A percentile compares a stretch with the other conserved stretches of the same genome.
Evolutionary conservation across 495 filamentous ascomycete species (phyloP).

Genomic region (Saxophila tyrrhenica): DNA sequence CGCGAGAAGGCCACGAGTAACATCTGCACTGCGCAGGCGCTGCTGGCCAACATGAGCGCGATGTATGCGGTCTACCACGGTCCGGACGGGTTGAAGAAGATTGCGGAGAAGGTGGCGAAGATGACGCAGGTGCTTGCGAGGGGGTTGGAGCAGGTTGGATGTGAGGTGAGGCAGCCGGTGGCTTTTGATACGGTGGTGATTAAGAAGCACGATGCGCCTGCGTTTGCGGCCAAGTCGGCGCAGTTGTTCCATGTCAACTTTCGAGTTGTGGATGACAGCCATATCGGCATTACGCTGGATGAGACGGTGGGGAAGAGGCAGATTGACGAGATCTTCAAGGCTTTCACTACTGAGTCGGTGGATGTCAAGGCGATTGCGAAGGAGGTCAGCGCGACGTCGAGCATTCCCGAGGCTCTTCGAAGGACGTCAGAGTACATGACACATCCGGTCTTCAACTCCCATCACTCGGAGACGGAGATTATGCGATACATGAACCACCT

Average conservation of each 20-base stretch:
- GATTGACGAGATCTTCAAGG: constrained; percentile 47
- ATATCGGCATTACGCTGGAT: constrained; percentile 60
- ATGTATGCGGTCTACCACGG: constrained; percentile 98
- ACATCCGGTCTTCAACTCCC: constrained; percentile 91
- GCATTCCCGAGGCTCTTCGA: constrained; percentile 37
- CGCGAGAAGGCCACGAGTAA: constrained; percentile 98
- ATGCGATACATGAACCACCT: constrained; percentile 91
- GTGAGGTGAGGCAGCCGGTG: constrained; percentile 42
- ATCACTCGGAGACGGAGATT: constrained; percentile 95
- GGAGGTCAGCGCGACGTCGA: constrained; percentile 15
- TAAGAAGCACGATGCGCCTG: constrained; percentile 37
- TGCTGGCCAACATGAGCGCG: constrained; percentile 94
- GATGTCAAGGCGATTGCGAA: constrained; percentile 29
- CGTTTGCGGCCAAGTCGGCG: constrained; percentile 39
- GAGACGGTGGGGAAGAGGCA: constrained; percentile 57
- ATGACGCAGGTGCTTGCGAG: constrained; percentile 60
- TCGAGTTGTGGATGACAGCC: constrained; percentile 45
- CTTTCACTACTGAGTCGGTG: constrained; percentile 23
- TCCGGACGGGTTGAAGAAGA: constrained; percentile 69
- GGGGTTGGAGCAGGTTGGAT: constrained; percentile 54
- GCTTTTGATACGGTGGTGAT: constrained; percentile 79
- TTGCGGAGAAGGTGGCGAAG: constrained; percentile 66
- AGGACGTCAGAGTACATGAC: constrained; percentile 69
- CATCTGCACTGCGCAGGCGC: constrained; percentile 92
- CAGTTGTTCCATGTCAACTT: constrained; percentile 49